Base-by-base conservation (phyloP, 2,329 filamentous ascomycete species). In the Fusarium subtropicale region DNA sequence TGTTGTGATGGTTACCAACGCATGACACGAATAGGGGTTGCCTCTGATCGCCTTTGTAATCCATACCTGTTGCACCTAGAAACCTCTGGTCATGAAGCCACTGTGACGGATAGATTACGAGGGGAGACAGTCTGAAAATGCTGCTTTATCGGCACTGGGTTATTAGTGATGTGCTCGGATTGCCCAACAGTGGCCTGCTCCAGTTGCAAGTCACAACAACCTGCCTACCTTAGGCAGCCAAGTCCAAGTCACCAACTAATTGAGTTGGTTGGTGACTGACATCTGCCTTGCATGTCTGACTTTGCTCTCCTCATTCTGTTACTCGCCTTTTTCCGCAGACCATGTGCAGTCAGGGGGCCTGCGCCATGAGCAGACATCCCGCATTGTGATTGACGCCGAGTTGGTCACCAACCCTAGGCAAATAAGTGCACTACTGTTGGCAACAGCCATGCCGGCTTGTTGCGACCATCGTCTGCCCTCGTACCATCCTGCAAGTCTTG, bases 371-470 rank as follows among this genome's bases (percentile, higher is more conserved):
- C 58, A 52, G 63, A 45, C 56, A 56, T 55, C 31, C 51, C 45
- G 55, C 41, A 61, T 47, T 38, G 50, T 57, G 62, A 67, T 53
- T 68, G 51, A 56, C 39, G 51, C 63, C 55, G 48, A 68, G 50
- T 50, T 56, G 51, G 53, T 46, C 52, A 28, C 60, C 55, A 39
- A 47, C 63, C 47, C 63, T 54, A 31, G 16, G 45, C 34, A 54
- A 60, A 22, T 41, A 12, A 58, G 31, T 41, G 46, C 57, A 64
- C 53, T 63, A 51, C 45, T 67, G 47, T 64, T 39, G 42, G 50
- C 22, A 67, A 31, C 34, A 34, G 52, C 33, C 44, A 55, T 36
- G n/a, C 41, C 34, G 41, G 30, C 42, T 67, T 41, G 42, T n/a
- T 57, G 41, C 41, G 44, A 31, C 41, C 22, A 64, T 42, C 44